Evolutionary conservation across 75 land plant genomes (phyloP), one percentile per base, ranked within the genome.

Genomic region (Larix kaempferi): DNA sequence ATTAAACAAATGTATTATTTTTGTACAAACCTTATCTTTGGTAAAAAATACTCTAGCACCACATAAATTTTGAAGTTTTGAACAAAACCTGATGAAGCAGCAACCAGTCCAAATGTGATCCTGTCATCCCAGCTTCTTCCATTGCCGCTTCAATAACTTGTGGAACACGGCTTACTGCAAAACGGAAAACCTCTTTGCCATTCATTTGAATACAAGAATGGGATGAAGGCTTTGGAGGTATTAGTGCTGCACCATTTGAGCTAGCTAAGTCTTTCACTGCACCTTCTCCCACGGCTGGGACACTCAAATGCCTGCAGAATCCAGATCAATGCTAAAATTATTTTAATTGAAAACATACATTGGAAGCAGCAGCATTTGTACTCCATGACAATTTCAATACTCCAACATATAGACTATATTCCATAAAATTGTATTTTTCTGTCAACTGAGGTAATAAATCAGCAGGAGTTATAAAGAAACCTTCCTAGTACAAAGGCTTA

Each of bases 171-270:
- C 86, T 91, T 6, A 84, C 91, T 67, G 98, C 95, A 86, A 96
- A 96, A 16, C 92, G 88, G 77, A 96, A 96, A 11, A 96, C 99
- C 80, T 96, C 99, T 77, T 91, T 89, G n/a, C 99, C 99, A 81
- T 94, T 96, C 99, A 96, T 96, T 59, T 94, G 89, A 22, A 96
- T 74, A 59, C 84, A 91, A 26, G 90, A 84, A 74, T 86, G 88
- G 5, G 95, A 86, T 44, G 91, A 78, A 22, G 52, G 78, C 26
- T 37, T 82, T 17, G 92, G 98, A 12, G 88, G 82, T 44, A 82
- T 78, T 2, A 66, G 69, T 11, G 78, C 80, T 25, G 89, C 85
- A 52, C 93, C 93, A 77, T 93, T 92, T 23, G 89, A 76, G 52
- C 67, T 78, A 44, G 76, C 77, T 22, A 56, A 76, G 60, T 79